phyloP scores from a whole-genome alignment of 352 stramenopile genomes.

The Globisporangium barbulae region DNA sequence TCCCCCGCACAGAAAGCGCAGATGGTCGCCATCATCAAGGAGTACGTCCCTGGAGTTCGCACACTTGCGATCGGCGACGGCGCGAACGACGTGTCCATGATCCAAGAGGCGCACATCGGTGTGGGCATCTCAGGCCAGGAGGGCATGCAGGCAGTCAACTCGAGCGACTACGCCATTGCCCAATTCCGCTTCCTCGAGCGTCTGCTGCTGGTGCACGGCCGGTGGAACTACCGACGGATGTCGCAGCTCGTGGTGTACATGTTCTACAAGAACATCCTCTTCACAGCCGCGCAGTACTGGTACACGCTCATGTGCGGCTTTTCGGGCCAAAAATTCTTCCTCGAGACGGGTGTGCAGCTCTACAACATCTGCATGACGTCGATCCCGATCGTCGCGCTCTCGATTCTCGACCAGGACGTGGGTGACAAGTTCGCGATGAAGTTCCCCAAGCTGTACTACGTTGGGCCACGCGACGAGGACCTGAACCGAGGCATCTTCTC shows the following conservation, averaged over 20 bases:
- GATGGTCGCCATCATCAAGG: conserved; percentile 82
- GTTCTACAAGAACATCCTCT: conserved; percentile 93
- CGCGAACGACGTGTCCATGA: conserved; percentile 96
- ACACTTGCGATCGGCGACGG: conserved; percentile 92
- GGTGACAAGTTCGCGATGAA: conserved; percentile 57
- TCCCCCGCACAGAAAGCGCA: conserved; percentile 85
- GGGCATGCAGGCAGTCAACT: conserved; percentile 92
- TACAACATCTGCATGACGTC: conserved; percentile 81
- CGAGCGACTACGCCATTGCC: conserved; percentile 92
- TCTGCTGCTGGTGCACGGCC: conserved; percentile 89
- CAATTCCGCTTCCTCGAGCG: conserved; percentile 91
- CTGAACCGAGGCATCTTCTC: conserved; percentile 67
- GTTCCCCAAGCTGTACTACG: conserved; percentile 70
- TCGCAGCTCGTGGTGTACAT: conserved; percentile 90
- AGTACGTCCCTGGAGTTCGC: conserved; percentile 58
- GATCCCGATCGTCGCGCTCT: conserved; percentile 62
- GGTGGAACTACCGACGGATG: conserved; percentile 90
- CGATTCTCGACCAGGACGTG: conserved; percentile 76
- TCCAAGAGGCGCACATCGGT: conserved; percentile 90
- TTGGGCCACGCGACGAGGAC: conserved; percentile 57
- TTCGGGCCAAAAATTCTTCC: conserved; percentile 82
- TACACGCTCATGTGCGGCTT: conserved; percentile 74
- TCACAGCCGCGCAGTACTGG: conserved; percentile 72
- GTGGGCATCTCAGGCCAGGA: conserved; percentile 92
- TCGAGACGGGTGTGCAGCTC: conserved; percentile 72